phyloP scores from a whole-genome alignment of 768 basidiomycete species.

The Leccinellum albellum region DNA sequence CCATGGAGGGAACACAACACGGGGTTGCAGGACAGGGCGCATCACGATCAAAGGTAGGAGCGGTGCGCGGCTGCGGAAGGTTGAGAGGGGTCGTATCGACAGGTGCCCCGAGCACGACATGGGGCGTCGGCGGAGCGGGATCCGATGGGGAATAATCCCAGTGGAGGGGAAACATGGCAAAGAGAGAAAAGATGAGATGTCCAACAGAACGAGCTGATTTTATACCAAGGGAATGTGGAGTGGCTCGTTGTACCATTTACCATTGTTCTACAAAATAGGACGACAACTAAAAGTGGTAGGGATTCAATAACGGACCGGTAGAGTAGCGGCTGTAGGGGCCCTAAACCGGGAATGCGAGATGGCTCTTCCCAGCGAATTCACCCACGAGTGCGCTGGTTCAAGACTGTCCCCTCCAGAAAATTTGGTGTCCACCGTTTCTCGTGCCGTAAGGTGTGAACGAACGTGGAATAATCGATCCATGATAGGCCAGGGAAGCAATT shows the following conservation, averaged over 20 bases:
- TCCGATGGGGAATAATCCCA: not conserved
- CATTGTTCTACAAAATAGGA: not conserved
- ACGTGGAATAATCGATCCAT: constrained; percentile 83
- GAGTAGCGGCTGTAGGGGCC: constrained; percentile 80
- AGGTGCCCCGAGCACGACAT: not conserved
- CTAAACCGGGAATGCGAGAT: constrained; percentile 77
- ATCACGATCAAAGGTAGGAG: not conserved
- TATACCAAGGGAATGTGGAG: constrained; percentile 7
- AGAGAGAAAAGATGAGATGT: not conserved
- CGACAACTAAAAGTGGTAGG: not conserved
- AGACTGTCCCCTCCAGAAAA: constrained; percentile 94
- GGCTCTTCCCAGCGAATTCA: constrained; percentile 53
- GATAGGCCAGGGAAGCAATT: constrained; percentile 91
- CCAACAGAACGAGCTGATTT: not conserved
- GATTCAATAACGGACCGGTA: constrained; percentile 30
- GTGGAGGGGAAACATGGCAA: not conserved
- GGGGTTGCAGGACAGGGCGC: constrained; percentile 18
- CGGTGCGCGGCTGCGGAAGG: not conserved
- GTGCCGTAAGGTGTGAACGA: constrained; percentile 57
- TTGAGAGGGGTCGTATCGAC: constrained; percentile 6
- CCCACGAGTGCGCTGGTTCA: constrained; percentile 85
- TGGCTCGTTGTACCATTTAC: too few relatives aligned
- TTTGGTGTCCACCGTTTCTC: constrained; percentile 75
- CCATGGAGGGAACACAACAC: not conserved
- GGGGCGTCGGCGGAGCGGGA: constrained; percentile 9